phyloP scores from a whole-genome alignment of 2,329 filamentous ascomycete genomes.

The Aplosporella prunicola region DNA sequence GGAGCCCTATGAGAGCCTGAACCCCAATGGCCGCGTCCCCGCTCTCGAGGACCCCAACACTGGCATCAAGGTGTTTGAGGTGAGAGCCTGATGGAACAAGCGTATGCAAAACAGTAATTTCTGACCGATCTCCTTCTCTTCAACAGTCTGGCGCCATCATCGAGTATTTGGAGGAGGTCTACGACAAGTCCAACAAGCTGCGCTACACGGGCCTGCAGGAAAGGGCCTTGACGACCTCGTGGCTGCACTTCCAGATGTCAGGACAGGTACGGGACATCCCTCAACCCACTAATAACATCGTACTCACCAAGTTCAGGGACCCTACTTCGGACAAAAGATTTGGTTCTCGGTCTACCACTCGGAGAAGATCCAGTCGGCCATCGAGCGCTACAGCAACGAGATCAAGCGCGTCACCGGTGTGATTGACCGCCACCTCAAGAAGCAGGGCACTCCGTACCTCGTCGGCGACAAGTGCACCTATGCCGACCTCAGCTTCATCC shows the following conservation, averaged over 20 bases:
- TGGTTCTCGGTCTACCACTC: slow-evolving; percentile 34
- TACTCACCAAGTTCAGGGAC: too few relatives aligned
- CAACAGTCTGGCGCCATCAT: slow-evolving; percentile 33
- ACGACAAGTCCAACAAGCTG: slow-evolving; percentile 33
- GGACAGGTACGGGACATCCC: too few relatives aligned
- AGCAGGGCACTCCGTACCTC: slow-evolving; percentile 27
- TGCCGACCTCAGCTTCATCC: slow-evolving; percentile 33
- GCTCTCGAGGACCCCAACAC: slow-evolving; percentile 38
- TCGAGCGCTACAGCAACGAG: slow-evolving; percentile 38
- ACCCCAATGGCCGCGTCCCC: slow-evolving; percentile 34
- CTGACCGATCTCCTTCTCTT: too few relatives aligned
- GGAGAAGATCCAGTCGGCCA: slow-evolving; percentile 34
- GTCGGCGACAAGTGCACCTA: slow-evolving; percentile 36
- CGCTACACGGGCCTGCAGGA: slow-evolving; percentile 25
- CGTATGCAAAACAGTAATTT: too few relatives aligned
- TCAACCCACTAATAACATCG: too few relatives aligned
- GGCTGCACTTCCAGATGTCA: slow-evolving; percentile 36
- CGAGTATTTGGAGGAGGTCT: slow-evolving; percentile 35
- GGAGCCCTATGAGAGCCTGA: slow-evolving; percentile 26
- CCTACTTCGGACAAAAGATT: slow-evolving; percentile 32
- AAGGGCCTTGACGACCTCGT: slow-evolving; percentile 32
- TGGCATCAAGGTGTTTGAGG: slow-evolving; percentile 31
- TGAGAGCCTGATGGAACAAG: too few relatives aligned
- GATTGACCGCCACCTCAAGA: slow-evolving; percentile 31
- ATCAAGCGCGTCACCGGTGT: slow-evolving; percentile 37